Percentiles rank a stretch among this genome's conserved stretches.
These are phyloP conservation scores for Mycosphaerella sp. DNA, from an alignment of 2,329 filamentous ascomycete species.

Conservation along the genomic window DNA sequence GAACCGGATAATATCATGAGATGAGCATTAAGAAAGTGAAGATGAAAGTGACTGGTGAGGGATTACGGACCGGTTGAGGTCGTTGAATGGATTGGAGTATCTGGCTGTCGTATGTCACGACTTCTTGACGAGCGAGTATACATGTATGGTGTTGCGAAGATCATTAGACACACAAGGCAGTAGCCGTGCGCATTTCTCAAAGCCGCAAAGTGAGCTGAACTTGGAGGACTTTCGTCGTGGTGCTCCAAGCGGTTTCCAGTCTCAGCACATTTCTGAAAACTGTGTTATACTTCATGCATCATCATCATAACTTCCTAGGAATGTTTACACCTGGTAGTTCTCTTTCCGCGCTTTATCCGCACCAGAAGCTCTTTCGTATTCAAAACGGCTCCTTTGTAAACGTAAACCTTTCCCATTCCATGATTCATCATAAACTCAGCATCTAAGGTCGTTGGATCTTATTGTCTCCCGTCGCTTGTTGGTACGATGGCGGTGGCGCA, in stretches of 20 bases:
- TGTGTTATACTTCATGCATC: neutral
- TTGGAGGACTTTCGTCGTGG: no score
- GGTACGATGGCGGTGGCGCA: constrained; percentile 72
- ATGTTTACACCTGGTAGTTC: neutral
- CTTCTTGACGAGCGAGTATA: no score
- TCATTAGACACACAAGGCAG: no score
- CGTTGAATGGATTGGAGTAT: no score
- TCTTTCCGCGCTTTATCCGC: neutral
- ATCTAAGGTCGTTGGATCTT: constrained; percentile 64
- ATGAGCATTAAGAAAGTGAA: neutral
- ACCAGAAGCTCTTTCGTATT: neutral
- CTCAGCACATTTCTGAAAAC: no score
- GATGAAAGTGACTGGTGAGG: neutral
- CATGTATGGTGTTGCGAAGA: no score
- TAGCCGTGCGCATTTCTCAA: no score
- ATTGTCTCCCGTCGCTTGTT: constrained; percentile 73
- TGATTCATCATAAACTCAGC: neutral
- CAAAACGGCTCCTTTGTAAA: neutral
- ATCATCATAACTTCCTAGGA: neutral
- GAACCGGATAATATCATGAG: neutral
- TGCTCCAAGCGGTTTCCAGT: no score
- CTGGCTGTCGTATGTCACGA: no score
- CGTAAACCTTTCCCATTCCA: neutral
- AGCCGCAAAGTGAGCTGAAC: no score
- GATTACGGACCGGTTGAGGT: no score